These are phyloP conservation scores for Soucietia sequanensis DNA, from an alignment of 805 yeast species.

Conservation along the genomic window DNA sequence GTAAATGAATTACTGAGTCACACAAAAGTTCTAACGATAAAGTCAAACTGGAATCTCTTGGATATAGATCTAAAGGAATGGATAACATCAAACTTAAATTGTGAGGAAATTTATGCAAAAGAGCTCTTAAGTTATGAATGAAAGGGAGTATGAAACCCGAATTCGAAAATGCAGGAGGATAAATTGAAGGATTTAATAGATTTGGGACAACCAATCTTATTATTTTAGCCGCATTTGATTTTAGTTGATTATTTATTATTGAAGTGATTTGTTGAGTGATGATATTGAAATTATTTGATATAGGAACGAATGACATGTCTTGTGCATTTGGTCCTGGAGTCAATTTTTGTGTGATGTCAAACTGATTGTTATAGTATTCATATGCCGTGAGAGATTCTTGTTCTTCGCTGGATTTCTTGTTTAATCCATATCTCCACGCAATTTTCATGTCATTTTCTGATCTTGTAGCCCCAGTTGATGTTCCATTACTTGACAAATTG, in stretches of 20 bases:
- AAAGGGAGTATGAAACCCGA: conserved; percentile 57
- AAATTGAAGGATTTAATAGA: conserved; percentile 76
- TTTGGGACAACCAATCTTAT: conserved; percentile 73
- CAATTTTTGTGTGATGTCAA: conserved; percentile 74
- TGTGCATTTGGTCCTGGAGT: conserved; percentile 62
- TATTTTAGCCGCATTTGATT: conserved; percentile 43
- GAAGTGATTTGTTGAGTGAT: conserved; percentile 43
- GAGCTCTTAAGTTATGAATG: conserved; percentile 53
- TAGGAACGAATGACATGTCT: conserved; percentile 59
- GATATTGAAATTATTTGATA: conserved; percentile 17
- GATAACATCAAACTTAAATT: conserved; percentile 54
- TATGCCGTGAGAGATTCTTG: conserved; percentile 19
- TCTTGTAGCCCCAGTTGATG: conserved; percentile 6
- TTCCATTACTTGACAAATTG: conserved; percentile 45
- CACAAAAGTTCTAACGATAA: conserved; percentile 53
- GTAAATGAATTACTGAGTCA: conserved; percentile 71
- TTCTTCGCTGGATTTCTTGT: conserved; percentile 19
- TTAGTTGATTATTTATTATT: conserved; percentile 31
- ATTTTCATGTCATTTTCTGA: conserved; percentile 61
- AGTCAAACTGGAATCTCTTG: conserved; percentile 48
- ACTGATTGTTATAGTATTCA: conserved; percentile 60
- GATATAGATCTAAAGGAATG: conserved; percentile 63
- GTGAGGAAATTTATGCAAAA: conserved; percentile 46
- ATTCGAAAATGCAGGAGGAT: conserved; percentile 48
- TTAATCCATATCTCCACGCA: conserved; percentile 88